phyloP scores from a whole-genome alignment of 257 asterid species.

The Ophiorrhiza pumila region DNA sequence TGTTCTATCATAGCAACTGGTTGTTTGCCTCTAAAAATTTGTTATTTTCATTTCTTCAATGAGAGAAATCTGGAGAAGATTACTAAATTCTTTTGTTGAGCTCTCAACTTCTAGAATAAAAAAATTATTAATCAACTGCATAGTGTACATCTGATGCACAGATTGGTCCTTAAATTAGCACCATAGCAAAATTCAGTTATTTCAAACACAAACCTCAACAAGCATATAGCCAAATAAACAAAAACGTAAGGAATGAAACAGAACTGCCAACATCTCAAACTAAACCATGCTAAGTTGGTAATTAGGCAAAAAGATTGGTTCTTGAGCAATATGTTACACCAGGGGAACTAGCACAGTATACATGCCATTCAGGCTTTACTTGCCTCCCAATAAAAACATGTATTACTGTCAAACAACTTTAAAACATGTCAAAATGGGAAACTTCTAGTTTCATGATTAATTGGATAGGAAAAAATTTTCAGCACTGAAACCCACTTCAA shows the following conservation, averaged over 20 bases:
- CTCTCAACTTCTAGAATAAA: neutral
- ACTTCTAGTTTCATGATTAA: neutral
- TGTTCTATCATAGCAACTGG: neutral
- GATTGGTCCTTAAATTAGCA: neutral
- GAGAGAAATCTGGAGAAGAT: neutral
- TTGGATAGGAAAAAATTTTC: neutral
- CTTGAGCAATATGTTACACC: neutral
- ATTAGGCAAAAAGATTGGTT: neutral
- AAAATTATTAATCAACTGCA: slow-evolving; percentile 3
- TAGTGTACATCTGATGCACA: neutral
- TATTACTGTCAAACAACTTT: neutral
- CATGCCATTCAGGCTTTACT: neutral
- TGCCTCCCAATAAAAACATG: neutral
- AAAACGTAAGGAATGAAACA: too few relatives aligned
- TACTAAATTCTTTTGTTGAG: neutral
- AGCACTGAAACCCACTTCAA: neutral
- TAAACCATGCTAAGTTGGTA: neutral
- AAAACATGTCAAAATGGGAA: neutral
- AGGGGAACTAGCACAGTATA: neutral
- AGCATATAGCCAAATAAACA: neutral
- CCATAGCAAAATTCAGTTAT: neutral
- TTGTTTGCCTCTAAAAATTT: neutral
- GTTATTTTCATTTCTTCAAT: neutral
- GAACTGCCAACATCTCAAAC: neutral
- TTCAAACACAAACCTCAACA: neutral